These are phyloP conservation scores for Asterophora lycoperdoides DNA, from an alignment of 768 basidiomycete species.

Conservation along the genomic window DNA sequence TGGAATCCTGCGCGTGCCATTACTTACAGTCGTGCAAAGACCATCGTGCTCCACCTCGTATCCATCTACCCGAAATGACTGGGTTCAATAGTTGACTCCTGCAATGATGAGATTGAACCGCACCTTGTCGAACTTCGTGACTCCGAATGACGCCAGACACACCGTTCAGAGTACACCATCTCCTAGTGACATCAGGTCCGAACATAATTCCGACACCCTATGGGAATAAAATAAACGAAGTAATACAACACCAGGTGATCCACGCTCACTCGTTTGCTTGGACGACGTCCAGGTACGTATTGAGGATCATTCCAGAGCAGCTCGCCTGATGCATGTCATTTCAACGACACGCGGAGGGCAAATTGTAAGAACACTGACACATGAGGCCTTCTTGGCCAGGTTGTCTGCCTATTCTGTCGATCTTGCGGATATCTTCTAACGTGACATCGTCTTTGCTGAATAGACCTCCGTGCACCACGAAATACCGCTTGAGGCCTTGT, in stretches of 20 bases:
- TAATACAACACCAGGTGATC: neutral
- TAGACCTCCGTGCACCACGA: conserved; percentile 93
- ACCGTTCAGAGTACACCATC: conserved; percentile 85
- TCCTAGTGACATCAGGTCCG: conserved; percentile 88
- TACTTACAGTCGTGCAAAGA: conserved; percentile 80
- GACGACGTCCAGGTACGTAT: conserved; percentile 81
- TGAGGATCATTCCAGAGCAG: conserved; percentile 97
- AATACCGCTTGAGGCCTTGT: conserved; percentile 81
- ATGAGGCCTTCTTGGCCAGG: conserved; percentile 94
- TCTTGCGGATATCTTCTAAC: conserved; percentile 85
- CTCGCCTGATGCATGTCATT: conserved; percentile 47
- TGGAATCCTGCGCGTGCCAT: neutral
- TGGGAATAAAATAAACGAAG: conserved; percentile 13
- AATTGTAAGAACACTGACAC: conserved; percentile 54
- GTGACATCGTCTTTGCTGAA: conserved; percentile 96
- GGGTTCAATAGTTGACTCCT: neutral
- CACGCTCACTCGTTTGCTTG: conserved; percentile 82
- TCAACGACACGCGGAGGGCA: conserved; percentile 8
- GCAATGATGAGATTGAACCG: conserved; percentile 15
- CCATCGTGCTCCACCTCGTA: conserved; percentile 95
- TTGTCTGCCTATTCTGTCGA: conserved; percentile 82
- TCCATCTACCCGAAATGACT: conserved; percentile 51
- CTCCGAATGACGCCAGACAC: conserved; percentile 89
- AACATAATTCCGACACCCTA: conserved; percentile 95
- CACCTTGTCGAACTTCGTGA: conserved; percentile 93